phyloP scores from a whole-genome alignment of 176 grass and related monocot species.

The Dendrocalamus sinicus region DNA sequence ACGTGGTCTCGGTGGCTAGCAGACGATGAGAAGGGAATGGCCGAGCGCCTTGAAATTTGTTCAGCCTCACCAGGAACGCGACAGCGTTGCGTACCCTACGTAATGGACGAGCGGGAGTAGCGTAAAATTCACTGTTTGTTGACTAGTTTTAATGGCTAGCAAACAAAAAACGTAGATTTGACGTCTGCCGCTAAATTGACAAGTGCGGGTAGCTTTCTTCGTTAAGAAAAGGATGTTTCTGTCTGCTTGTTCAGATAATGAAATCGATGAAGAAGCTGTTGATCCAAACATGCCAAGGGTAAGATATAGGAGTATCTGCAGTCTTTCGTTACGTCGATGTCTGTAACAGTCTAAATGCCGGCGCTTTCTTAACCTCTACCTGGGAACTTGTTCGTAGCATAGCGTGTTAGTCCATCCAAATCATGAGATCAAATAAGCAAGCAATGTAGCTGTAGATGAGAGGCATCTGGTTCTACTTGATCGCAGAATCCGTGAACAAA shows the following conservation, averaged over 20 bases:
- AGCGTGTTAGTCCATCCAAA: not conserved
- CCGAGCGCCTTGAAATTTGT: not conserved
- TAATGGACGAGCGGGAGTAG: not conserved
- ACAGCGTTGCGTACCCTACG: not conserved
- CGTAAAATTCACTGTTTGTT: slow-evolving; percentile 24
- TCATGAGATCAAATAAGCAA: not conserved
- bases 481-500: not conserved
- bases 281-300: slow-evolving; percentile 31
- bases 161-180: slow-evolving; percentile 34
- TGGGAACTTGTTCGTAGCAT: not conserved
- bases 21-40: not conserved
- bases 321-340: not conserved
- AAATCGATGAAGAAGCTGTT: not conserved
- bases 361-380: not conserved
- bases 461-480: slow-evolving; percentile 25
- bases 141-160: slow-evolving; percentile 28
- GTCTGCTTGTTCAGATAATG: slow-evolving; percentile 29
- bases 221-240: slow-evolving; percentile 44
- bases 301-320: not conserved
- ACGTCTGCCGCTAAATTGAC: slow-evolving; percentile 25
- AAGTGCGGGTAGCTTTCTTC: slow-evolving; percentile 15
- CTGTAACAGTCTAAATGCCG: not conserved
- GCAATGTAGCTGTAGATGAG: not conserved
- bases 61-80: slow-evolving; percentile 9
- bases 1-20: slow-evolving; percentile 8